Percentiles rank a stretch among this genome's conserved stretches.
phyloP scores from a whole-genome alignment of 371 early-diverging fungal genomes.

The Mucor velutinosus region DNA sequence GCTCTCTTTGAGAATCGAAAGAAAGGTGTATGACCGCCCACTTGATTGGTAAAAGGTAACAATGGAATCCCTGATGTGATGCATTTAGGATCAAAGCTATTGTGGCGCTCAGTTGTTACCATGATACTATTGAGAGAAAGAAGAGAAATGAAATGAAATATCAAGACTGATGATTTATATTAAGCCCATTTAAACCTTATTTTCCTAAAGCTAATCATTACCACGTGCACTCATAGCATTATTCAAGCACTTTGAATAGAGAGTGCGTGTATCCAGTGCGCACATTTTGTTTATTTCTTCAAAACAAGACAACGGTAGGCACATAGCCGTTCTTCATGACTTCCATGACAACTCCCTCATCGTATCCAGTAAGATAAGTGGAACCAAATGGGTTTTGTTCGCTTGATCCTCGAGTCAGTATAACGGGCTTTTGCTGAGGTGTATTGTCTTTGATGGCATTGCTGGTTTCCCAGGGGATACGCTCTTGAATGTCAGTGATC shows the following conservation, averaged over 20 bases:
- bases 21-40: constrained; percentile 50
- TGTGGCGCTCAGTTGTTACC: not conserved
- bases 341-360: constrained; percentile 61
- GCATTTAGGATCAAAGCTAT: constrained; percentile 14
- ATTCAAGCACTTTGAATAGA: not conserved
- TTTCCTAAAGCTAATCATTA: not conserved
- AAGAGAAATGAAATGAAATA: not conserved
- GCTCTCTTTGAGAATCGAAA: constrained; percentile 50
- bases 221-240: not conserved
- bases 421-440: constrained; percentile 51
- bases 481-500: constrained; percentile 50
- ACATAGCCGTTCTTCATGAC: constrained; percentile 67
- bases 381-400: constrained; percentile 76
- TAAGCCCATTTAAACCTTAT: not conserved
- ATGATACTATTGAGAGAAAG: constrained; percentile 1
- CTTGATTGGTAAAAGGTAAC: constrained; percentile 43
- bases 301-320: constrained; percentile 59
- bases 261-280: not conserved
- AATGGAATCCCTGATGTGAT: constrained; percentile 27
- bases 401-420: constrained; percentile 66
- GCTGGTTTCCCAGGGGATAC: constrained; percentile 47
- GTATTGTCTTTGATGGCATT: constrained; percentile 27
- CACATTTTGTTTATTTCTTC: not conserved
- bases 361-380: constrained; percentile 65
- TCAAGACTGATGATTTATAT: not conserved